Evolutionary conservation across 495 filamentous ascomycete species (phyloP), one percentile per base, ranked within the genome.

Genomic region (Lophiotrema nucula): DNA sequence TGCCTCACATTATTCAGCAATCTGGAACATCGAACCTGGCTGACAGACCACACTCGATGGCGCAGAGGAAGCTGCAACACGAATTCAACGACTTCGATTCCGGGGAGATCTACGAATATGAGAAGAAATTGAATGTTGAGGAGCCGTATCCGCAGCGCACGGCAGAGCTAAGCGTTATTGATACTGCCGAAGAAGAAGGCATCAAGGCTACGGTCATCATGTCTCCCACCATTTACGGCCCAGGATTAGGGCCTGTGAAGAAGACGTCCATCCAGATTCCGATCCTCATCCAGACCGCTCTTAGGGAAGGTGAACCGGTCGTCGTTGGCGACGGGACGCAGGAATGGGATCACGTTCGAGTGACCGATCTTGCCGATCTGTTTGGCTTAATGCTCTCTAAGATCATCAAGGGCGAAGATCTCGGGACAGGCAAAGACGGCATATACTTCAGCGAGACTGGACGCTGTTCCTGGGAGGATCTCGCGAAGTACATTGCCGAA

Each of bases 21-120:
- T 75, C 76, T 4, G 77, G 79, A n/a, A 76, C 73, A 0, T 79
- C 77, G 4, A 78, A 77, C 61, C 22, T 82, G 1, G 70, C 62
- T 23, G 76, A 80, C 62, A 69, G 68, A 24, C 77, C 77, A 10
- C 65, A 78, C 27, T 67, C 73, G 1, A 55, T 56, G 15, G 27
- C 8, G 1, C 73, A 70, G 41, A 44, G 56, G 2, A 72, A 76
- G 44, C 11, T 43, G 39, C 33, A 24, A 1, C 68, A 64, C 28
- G 62, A 67, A 24, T 78, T 78, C 57, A 69, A 70, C 47, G 78
- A 81, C 56, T 68, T 65, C 48, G 71, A 74, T 11, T 21, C 11
- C 8, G 39, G 8, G 19, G 51, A 60, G 38, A 68, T 82, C 43
- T 77, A 74, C 65, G 58, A 52, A 5, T 78, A 73, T 57, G 66